Base-by-base conservation (phyloP, 2,329 filamentous ascomycete genomes). In the Monascus ruber region DNA sequence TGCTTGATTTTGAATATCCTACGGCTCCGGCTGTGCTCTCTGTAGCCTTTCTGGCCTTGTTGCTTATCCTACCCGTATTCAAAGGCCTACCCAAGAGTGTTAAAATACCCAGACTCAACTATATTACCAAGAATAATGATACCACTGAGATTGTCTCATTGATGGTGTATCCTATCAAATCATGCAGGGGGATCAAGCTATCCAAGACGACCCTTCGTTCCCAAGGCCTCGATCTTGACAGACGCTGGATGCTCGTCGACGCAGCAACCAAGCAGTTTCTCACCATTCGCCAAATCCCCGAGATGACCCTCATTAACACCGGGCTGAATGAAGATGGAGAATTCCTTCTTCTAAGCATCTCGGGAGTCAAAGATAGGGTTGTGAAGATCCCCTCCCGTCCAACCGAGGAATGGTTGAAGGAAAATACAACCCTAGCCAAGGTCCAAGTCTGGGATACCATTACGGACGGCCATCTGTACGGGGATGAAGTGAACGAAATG, bases 161-260 rank as follows among this genome's bases (percentile, higher is more conserved):
- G 7, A 70, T 69, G 40, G 67, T 80, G 48, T 80, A 81, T 52
- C 77, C 77, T 8, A 74, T 81, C 50, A 81, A 81, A 52, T 81
- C 77, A 43, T 81, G 78, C 48, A 74, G 78, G 34, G 77, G 77
- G 6, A 66, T 81, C 47, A 64, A 70, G 32, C 62, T 81, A 6
- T 54, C 68, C 10, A 68, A 64, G 2, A 68, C 73, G 2, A 64
- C 60, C 4, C 62, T 81, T 1, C 63, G 71, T 28, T 68, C 66
- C 34, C 70, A 74, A 3, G 77, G 77, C 0, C 65, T 81, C 7
- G 73, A 77, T 34, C 63, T 81, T 8, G 78, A 81, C 53, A 66
- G 77, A 5, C 71, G 74, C 46, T 81, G 77, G 77, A 81, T 81
- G 77, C 76, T 81, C 56, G 67, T 79, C 35, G 68, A 73, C 28